Conservation (phyloP, 352 stramenopile species). For the Pythium volutum region DNA sequence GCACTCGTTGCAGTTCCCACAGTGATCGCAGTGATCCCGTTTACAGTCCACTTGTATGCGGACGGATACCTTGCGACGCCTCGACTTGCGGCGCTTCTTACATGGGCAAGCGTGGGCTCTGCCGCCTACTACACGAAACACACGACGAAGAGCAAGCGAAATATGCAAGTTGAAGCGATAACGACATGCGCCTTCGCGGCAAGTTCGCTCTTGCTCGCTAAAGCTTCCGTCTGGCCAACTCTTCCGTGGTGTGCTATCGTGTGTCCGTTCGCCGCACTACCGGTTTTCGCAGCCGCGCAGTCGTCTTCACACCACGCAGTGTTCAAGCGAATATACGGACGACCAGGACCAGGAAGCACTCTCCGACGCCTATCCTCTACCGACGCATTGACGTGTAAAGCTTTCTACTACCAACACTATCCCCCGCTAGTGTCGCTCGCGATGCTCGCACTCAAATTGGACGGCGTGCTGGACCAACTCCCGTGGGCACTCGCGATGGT, state of each 20-base stretch:
- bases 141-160: not conserved
- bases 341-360: not conserved
- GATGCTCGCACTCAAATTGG: conserved; percentile 13
- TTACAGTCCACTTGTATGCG: conserved; percentile 7
- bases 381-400: not conserved
- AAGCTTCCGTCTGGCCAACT: not conserved
- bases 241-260: conserved; percentile 8
- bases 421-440: conserved; percentile 11
- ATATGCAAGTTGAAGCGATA: not conserved
- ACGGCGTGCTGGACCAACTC: not conserved
- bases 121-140: not conserved
- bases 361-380: not conserved
- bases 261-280: not conserved
- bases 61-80: conserved; percentile 2
- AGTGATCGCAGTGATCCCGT: not conserved
- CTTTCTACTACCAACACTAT: conserved; percentile 16
- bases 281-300: not conserved
- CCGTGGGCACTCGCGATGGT: conserved; percentile 10
- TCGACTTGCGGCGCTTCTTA: conserved; percentile 1
- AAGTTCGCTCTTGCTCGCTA: conserved; percentile 7
- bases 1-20: not conserved
- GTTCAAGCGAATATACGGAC: not conserved
- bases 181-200: not conserved
- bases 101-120: not conserved
- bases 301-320: not conserved